Base-by-base conservation (phyloP, 169 alveolate species). In the Ichthyophthirius multifiliis region DNA sequence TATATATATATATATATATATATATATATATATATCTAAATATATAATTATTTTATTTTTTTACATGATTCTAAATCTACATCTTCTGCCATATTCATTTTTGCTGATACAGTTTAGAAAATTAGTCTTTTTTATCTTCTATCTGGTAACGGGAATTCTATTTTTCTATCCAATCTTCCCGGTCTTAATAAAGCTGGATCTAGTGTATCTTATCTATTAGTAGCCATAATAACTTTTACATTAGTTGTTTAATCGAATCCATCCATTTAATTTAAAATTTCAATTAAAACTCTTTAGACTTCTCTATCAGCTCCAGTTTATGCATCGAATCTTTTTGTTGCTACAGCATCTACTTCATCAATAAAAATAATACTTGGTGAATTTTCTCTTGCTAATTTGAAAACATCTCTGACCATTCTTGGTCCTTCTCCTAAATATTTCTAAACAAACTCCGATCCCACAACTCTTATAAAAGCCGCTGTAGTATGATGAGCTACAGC, bases 381-480 rank as follows among this genome's bases (percentile, higher is more conserved):
- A 79, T 98, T 96, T 65, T 44, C 79, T 63, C 91, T 76, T 2
- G 90, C 96, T 75, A 97, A 82, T 76, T 99, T 90, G 90, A 99
- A 99, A 12, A 99, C 99, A 90, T 98, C 99, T 84, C 99, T 89
- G 16, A 99, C 99, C 99, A 98, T 98, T 81, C 99, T 95, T 12
- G 99, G 99, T 1, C 99, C 99, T 92, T 99, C 99, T 48, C 99
- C 99, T 44, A 99, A 94, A 82, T 99, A 99, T 89, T 99, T 99
- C 78, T 99, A 99, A 10, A 99, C 99, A 86, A 99, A 99, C 87
- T 99, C 99, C 37, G 99, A 96, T 4, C 99, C 99, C 16, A 98
- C 99, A 18, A 99, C 99, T 55, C 99, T 94, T 30, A 99, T 98
- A 87, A 99, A 98, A 18, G 99, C 90, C 32, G 99, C 99, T 48